These are phyloP conservation scores for Lathyrus oleraceus DNA, from an alignment of 306 rosid genomes.

Conservation along the genomic window DNA sequence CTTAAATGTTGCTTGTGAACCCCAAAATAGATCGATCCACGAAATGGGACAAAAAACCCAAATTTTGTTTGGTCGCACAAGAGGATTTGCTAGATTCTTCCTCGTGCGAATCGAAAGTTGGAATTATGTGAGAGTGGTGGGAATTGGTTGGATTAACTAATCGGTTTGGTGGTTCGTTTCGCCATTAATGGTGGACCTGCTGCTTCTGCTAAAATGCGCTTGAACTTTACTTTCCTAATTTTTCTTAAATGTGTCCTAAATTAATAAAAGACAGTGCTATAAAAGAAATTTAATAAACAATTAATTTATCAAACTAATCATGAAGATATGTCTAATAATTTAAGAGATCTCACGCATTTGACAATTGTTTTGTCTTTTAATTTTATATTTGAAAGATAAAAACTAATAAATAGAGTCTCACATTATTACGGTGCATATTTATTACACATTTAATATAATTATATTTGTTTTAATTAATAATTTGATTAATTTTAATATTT, in stretches of 20 bases:
- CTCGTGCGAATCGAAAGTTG: not conserved
- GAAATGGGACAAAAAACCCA: not conserved
- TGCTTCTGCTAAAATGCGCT: conserved; percentile 34
- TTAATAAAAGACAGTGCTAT: not conserved
- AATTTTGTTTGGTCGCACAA: not conserved
- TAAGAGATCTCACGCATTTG: too few relatives aligned
- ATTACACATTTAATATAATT: too few relatives aligned
- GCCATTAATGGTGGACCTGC: conserved; percentile 32
- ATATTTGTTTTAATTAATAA: too few relatives aligned
- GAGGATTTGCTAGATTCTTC: not conserved
- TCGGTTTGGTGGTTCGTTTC: conserved; percentile 37
- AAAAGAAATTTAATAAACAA: too few relatives aligned
- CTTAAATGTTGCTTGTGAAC: not conserved
- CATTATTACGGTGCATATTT: too few relatives aligned
- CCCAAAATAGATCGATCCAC: conserved; percentile 21
- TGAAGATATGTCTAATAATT: too few relatives aligned
- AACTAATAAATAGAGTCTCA: too few relatives aligned
- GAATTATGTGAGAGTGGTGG: conserved; percentile 26
- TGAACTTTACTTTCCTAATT: not conserved
- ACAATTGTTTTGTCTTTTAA: too few relatives aligned
- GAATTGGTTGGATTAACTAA: conserved; percentile 16
- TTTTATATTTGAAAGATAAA: too few relatives aligned
- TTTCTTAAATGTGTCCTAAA: not conserved
- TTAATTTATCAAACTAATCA: too few relatives aligned
- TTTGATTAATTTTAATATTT: too few relatives aligned